A percentile compares a stretch with the other conserved stretches of the same genome.
Evolutionary conservation across 2,329 filamentous ascomycete species (phyloP).

Genomic region (Diaporthe caulivora): DNA sequence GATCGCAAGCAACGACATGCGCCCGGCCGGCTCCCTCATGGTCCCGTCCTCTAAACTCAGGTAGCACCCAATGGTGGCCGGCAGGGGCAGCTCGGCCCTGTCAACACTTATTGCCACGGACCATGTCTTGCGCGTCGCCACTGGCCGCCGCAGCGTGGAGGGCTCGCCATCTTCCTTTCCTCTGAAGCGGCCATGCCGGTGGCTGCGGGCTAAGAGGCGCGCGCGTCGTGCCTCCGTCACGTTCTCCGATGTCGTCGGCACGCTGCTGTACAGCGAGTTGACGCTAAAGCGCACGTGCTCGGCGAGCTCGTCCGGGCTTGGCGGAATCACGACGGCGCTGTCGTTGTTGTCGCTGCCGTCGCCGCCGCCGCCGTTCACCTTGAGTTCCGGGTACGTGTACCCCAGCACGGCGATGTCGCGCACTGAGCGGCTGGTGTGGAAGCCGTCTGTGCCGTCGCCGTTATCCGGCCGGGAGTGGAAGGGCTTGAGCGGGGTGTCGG

Average conservation of each 20-base stretch:
- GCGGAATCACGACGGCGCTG: not conserved
- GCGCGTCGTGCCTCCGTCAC: constrained; percentile 3
- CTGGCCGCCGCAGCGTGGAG: not conserved
- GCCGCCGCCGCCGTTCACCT: constrained; percentile 47
- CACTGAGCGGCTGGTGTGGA: constrained; percentile 56
- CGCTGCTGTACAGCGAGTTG: constrained; percentile 58
- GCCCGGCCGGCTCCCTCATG: constrained; percentile 45
- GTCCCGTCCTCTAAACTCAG: constrained; percentile 40
- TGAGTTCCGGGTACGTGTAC: constrained; percentile 52
- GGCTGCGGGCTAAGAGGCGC: not conserved
- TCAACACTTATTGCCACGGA: constrained; percentile 53
- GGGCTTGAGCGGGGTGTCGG: constrained; percentile 61
- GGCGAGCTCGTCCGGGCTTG: constrained; percentile 68
- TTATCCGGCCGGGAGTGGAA: constrained; percentile 54
- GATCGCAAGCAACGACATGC: constrained; percentile 53
- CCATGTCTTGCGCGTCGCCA: constrained; percentile 44
- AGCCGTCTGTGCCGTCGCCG: constrained; percentile 50
- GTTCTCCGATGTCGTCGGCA: not conserved
- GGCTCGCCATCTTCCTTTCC: not conserved
- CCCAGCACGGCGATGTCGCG: constrained; percentile 48
- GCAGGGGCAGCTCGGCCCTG: constrained; percentile 52
- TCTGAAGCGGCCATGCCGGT: not conserved
- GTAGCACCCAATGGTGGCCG: constrained; percentile 52
- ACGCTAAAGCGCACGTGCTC: constrained; percentile 74
- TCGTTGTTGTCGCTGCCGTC: constrained; percentile 40